phyloP scores from a whole-genome alignment of 1,284 basidiomycete genomes.

The Xerocomus amazonicus region DNA sequence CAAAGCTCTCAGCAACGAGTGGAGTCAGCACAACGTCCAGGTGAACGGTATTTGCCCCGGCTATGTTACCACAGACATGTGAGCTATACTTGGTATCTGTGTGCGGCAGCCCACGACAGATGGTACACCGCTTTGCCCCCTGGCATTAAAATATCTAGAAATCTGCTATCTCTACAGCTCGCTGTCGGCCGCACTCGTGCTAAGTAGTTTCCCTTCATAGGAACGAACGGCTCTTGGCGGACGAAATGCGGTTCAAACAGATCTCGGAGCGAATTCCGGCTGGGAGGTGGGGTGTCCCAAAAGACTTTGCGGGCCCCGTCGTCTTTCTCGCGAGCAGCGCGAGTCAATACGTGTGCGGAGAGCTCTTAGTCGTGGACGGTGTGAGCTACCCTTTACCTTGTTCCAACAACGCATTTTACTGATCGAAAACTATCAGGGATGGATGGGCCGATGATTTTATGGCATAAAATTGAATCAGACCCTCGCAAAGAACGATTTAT shows the following conservation, averaged over 20 bases:
- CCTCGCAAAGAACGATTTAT: constrained; percentile 3
- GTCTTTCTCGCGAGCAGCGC: constrained; percentile 88
- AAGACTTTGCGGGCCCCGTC: constrained; percentile 86
- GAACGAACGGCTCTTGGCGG: constrained; percentile 76
- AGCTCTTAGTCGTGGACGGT: constrained; percentile 77
- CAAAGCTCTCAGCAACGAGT: constrained; percentile 60
- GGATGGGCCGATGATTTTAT: constrained; percentile 55
- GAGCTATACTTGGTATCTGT: constrained; percentile 31
- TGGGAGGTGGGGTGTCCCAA: constrained; percentile 83
- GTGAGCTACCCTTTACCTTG: constrained; percentile 36
- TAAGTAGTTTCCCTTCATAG: constrained; percentile 36
- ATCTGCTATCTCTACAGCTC: constrained; percentile 9
- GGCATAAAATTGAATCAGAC: constrained; percentile 1
- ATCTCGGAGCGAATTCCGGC: constrained; percentile 94
- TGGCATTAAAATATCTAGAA: constrained; percentile 1
- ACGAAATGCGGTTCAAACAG: constrained; percentile 76
- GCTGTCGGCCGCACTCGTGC: constrained; percentile 17
- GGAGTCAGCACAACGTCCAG: constrained; percentile 81
- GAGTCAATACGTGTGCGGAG: constrained; percentile 88
- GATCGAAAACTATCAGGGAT: constrained; percentile 43
- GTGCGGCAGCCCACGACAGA: background rate
- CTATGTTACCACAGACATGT: constrained; percentile 91
- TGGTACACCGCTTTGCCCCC: constrained; percentile 7
- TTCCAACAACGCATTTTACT: constrained; percentile 13
- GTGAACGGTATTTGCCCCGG: constrained; percentile 91